A percentile compares a stretch with the other conserved stretches of the same genome.
These are phyloP conservation scores for Podospora sp. DNA, from an alignment of 495 filamentous ascomycete species.

Conservation along the genomic window DNA sequence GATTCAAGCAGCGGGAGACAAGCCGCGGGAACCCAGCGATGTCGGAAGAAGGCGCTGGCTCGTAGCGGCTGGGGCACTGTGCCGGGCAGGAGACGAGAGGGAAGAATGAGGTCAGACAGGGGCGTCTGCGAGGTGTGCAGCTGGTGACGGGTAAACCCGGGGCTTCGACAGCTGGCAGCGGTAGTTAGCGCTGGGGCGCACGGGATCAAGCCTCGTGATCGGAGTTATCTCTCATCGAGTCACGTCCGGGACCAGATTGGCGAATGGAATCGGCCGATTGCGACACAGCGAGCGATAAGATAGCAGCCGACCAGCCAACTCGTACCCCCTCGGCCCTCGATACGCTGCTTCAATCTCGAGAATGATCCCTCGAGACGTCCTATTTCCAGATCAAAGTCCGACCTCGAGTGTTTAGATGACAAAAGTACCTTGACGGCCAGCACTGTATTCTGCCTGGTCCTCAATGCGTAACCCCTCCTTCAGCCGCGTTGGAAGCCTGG, in stretches of 20 bases:
- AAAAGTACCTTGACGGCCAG: background rate
- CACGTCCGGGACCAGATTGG: constrained; percentile 22
- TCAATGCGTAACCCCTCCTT: background rate
- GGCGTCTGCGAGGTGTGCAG: background rate
- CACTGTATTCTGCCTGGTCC: constrained; percentile 5
- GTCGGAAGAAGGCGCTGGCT: constrained; percentile 26
- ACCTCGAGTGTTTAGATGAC: background rate
- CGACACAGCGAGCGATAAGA: background rate
- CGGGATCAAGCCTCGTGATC: constrained; percentile 31
- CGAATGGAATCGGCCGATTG: constrained; percentile 17
- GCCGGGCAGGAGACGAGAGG: background rate
- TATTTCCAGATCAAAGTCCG: background rate
- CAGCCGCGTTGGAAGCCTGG: constrained; percentile 5
- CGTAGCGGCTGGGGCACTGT: background rate
- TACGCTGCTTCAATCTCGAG: too few species aligned
- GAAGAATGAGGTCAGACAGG: constrained; percentile 16
- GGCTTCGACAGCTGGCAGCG: constrained; percentile 14
- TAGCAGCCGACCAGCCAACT: too few species aligned
- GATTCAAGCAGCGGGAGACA: background rate
- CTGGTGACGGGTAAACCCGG: background rate
- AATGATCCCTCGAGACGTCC: too few species aligned
- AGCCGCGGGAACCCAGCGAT: constrained; percentile 22
- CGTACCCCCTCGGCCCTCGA: too few species aligned
- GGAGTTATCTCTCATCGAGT: constrained; percentile 32
- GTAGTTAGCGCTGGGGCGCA: background rate